Evolutionary conservation across 768 basidiomycete species (phyloP), one percentile per base, ranked within the genome.

Genomic region (Leccinum obscurum): DNA sequence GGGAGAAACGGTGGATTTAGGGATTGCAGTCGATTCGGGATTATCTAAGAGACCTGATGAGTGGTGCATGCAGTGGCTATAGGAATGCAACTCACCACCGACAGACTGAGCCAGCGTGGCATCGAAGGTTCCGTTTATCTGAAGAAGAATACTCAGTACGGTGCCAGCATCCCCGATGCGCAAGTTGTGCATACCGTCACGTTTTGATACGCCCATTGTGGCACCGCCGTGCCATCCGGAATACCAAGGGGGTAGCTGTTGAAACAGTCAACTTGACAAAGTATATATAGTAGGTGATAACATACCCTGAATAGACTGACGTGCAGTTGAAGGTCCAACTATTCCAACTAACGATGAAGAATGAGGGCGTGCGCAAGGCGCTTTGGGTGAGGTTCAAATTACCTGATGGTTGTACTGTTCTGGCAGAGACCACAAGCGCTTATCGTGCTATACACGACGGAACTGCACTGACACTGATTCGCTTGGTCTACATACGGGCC

Each of bases 201-300:
- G 58, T 85, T 80, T 35, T 83, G 72, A 61, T 81, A 89, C 13
- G 86, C 86, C 87, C 87, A 89, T 10, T 78, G 79, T 9, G 86
- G 87, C 22, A 88, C 77, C 11, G 76, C 72, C 2, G 82, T 76
- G 9, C 79, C 80, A 0, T 65, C 60, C 3, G 87, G 86, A 52
- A 88, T 71, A n/a, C 71, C 66, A 14, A 72, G 55, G 0, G 83
- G 81, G 61, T 75, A 86, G n/a, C 83, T 83, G 46, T 56, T 22
- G 58, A 7, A 49, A 30, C 30, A 10, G 17, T 64, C 13, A 62
- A 28, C n/a, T 20, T 20, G 2, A 24, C 11, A 13, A 44, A 53
- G 24, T 30, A 9, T 2, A 41, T 6, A 32, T 11, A 24, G 13
- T 6, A 57, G 4, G 54, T 22, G 22, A 15, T 1, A 56, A 67